Conservation (phyloP, 2,329 filamentous ascomycete species). For the Pseudocercospora fijiensis region DNA sequence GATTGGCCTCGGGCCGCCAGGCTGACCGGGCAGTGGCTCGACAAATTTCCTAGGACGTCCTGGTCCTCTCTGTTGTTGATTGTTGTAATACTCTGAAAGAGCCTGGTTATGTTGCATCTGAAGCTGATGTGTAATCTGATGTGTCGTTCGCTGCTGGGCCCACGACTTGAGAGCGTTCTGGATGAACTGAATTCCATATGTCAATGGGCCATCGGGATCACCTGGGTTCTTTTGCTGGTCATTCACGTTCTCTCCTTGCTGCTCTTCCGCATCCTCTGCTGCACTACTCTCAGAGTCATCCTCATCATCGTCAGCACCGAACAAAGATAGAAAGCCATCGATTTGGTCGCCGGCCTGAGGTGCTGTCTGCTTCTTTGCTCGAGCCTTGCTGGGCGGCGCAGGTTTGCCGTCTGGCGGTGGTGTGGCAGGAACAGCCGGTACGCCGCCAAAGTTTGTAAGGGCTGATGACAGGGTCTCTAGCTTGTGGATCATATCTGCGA, state of each 20-base stretch:
- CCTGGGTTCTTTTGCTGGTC: conserved; percentile 21
- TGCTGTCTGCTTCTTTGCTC: conserved; percentile 1
- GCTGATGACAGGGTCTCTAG: conserved; percentile 30
- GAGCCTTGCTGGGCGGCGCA: background rate
- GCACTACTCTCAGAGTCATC: conserved; percentile 16
- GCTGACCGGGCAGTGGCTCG: conserved; percentile 16
- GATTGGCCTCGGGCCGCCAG: conserved; percentile 19
- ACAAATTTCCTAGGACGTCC: conserved; percentile 32
- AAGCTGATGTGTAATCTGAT: conserved; percentile 24
- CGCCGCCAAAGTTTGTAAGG: conserved; percentile 33
- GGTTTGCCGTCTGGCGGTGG: conserved; percentile 15
- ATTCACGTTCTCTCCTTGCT: conserved; percentile 21
- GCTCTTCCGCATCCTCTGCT: background rate
- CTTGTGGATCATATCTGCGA: conserved; percentile 32
- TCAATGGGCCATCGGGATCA: conserved; percentile 29
- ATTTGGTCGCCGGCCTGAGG: conserved; percentile 18
- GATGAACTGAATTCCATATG: conserved; percentile 38
- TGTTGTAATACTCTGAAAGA: conserved; percentile 17
- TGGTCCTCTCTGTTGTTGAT: conserved; percentile 25
- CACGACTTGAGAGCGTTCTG: conserved; percentile 38
- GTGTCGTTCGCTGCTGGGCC: conserved; percentile 34
- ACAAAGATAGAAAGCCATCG: conserved; percentile 31
- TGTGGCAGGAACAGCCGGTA: conserved; percentile 23
- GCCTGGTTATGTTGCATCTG: conserved; percentile 26
- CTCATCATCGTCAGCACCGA: conserved; percentile 29